Percentiles rank a stretch among this genome's conserved stretches.
Evolutionary conservation across 2,329 filamentous ascomycete genomes (phyloP).

Genomic region (Fusarium sulawesiense): DNA sequence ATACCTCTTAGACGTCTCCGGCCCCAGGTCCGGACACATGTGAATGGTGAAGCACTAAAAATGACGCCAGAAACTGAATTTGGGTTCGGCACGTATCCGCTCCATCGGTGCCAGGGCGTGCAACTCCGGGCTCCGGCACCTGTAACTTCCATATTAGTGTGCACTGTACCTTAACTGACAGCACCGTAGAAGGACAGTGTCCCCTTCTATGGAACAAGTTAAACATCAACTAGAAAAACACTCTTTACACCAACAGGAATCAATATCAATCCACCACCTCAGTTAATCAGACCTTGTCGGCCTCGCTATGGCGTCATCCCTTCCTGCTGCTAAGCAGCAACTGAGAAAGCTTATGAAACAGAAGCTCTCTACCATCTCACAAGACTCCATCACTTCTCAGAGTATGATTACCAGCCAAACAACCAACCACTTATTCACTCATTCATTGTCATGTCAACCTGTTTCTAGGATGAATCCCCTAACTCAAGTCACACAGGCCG

Average conservation of each 20-base stretch:
- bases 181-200: neutral
- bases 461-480: constrained; percentile 25
- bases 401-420: constrained; percentile 64
- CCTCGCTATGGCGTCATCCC: constrained; percentile 60
- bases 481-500: constrained; percentile 63
- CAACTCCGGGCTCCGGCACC: constrained; percentile 10
- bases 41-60: neutral
- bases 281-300: constrained; percentile 20
- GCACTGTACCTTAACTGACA: constrained; percentile 2
- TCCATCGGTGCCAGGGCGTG: constrained; percentile 24
- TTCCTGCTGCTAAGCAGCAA: constrained; percentile 79
- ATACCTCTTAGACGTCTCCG: constrained; percentile 9
- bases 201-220: constrained; percentile 8
- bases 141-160: constrained; percentile 20
- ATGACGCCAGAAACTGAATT: constrained; percentile 32
- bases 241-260: constrained; percentile 21
- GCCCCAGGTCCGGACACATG: constrained; percentile 16
- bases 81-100: constrained; percentile 32
- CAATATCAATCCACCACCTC: constrained; percentile 18
- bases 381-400: constrained; percentile 73
- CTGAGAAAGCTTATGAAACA: constrained; percentile 77
- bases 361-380: constrained; percentile 69
- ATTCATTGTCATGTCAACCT: constrained; percentile 8
- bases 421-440: constrained; percentile 4
- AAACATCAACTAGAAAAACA: constrained; percentile 15